These are phyloP conservation scores for Jatropha curcas DNA, from an alignment of 345 rosid species.

Conservation along the genomic window DNA sequence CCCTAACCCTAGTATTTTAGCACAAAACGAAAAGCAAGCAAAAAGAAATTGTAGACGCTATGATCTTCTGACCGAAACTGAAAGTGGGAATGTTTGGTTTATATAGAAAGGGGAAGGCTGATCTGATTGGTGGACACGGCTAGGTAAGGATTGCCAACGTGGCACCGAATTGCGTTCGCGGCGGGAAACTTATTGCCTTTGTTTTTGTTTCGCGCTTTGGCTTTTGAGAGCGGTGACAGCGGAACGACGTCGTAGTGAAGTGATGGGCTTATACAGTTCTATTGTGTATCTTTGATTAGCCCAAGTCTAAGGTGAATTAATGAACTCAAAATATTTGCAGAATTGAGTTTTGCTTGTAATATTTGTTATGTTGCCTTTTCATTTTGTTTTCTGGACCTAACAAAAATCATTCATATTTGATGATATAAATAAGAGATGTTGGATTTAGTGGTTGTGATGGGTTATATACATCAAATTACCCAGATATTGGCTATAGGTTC, in stretches of 20 bases:
- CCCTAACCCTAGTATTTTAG: slow-evolving; percentile 19
- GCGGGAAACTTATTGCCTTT: slow-evolving; percentile 34
- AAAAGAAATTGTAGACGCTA: not conserved
- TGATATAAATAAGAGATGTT: too few relatives aligned
- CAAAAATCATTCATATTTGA: too few relatives aligned
- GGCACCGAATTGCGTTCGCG: slow-evolving; percentile 31
- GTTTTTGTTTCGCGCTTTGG: not conserved
- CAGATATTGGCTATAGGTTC: too few relatives aligned
- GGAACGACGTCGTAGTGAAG: not conserved
- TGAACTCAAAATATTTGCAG: too few relatives aligned
- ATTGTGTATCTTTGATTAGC: too few relatives aligned
- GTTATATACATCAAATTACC: too few relatives aligned
- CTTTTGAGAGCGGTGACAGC: not conserved
- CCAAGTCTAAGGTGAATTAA: too few relatives aligned
- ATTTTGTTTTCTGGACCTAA: too few relatives aligned
- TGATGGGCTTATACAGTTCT: not conserved
- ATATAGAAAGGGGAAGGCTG: slow-evolving; percentile 25
- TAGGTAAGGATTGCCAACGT: slow-evolving; percentile 47
- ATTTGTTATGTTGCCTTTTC: too few relatives aligned
- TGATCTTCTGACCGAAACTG: not conserved
- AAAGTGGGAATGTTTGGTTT: not conserved
- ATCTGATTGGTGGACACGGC: slow-evolving; percentile 29
- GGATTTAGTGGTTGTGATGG: too few relatives aligned
- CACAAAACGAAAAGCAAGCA: not conserved
- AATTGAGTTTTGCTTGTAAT: too few relatives aligned